Evolutionary conservation across 2,329 filamentous ascomycete species (phyloP).

Genomic region (Neurospora crassa): DNA sequence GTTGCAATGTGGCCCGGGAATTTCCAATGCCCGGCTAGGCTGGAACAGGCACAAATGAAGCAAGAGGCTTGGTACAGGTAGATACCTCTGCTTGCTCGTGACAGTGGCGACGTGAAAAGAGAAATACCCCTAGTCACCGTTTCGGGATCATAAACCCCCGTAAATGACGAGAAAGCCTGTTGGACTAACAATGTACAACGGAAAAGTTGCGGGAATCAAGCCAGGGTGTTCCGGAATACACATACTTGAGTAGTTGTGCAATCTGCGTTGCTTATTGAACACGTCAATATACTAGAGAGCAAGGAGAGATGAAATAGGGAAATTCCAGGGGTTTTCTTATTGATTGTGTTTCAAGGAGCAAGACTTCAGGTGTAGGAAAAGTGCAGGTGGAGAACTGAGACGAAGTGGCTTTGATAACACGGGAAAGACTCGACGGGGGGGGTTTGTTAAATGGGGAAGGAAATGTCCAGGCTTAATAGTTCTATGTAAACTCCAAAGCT

Average conservation of each 20-base stretch:
- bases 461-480: background rate
- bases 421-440: background rate
- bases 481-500: no score
- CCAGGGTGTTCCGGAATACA: no score
- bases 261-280: background rate
- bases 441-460: background rate
- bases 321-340: background rate
- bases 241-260: background rate
- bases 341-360: background rate
- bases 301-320: background rate
- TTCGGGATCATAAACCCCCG: background rate
- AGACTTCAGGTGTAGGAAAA: background rate
- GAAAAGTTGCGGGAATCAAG: no score
- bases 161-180: background rate
- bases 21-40: no score
- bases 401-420: background rate
- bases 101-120: background rate
- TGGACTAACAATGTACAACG: background rate
- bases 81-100: background rate
- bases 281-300: no score
- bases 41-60: background rate
- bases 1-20: background rate
- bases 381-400: background rate
- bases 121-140: background rate
- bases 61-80: background rate